phyloP scores from a whole-genome alignment of 83 land plant genomes.

The Larix sibirica region DNA sequence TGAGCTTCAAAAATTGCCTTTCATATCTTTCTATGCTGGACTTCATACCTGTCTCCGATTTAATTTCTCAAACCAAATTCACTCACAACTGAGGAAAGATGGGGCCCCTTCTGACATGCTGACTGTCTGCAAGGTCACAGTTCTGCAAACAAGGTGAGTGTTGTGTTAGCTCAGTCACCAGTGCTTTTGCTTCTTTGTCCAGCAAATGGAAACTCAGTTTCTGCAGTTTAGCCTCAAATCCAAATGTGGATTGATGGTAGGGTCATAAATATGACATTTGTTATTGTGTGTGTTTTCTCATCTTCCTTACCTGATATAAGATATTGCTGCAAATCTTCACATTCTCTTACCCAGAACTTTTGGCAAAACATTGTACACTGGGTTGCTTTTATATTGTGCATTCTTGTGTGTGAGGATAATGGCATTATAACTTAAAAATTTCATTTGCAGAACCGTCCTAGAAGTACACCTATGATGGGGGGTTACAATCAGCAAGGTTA shows the following conservation, averaged over 20 bases:
- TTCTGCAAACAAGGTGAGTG: conserved; percentile 5
- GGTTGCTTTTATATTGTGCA: neutral
- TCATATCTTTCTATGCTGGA: neutral
- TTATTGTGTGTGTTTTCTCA: too few species aligned
- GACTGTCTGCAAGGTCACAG: conserved; percentile 4
- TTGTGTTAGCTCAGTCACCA: neutral
- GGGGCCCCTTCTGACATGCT: neutral
- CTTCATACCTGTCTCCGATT: neutral
- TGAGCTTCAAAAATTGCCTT: conserved; percentile 6
- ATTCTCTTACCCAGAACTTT: neutral
- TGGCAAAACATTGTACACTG: neutral
- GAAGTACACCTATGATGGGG: conserved; percentile 33
- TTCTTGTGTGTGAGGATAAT: neutral
- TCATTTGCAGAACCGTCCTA: conserved; percentile 29
- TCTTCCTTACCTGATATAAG: neutral
- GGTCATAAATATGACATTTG: neutral
- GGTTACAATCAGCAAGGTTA: conserved; percentile 40
- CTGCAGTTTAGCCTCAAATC: neutral
- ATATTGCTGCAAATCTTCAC: neutral
- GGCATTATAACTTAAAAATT: neutral
- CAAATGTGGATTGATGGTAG: neutral
- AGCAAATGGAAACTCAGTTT: conserved; percentile 3
- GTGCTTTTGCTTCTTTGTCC: conserved; percentile 5
- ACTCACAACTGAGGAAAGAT: conserved; percentile 1
- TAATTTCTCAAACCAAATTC: neutral